These are phyloP conservation scores for Heterobasidion occidentale DNA, from an alignment of 1,284 basidiomycete species.

Conservation along the genomic window DNA sequence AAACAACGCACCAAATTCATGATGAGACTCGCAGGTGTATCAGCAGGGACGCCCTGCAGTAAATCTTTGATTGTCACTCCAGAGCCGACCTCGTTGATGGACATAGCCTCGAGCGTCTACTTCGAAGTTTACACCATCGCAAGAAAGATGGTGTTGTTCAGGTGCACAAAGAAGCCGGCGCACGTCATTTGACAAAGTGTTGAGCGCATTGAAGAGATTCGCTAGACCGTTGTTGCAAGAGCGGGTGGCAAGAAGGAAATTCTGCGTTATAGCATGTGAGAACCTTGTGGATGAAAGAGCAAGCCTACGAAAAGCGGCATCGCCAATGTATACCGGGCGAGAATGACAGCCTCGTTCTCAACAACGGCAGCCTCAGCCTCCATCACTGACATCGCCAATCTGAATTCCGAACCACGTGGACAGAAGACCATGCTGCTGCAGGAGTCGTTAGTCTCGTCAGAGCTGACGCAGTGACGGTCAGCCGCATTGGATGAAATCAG, in stretches of 20 bases:
- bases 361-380: too few species aligned
- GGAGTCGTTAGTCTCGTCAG: too few species aligned
- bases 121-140: slow-evolving; percentile 77
- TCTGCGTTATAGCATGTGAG: slow-evolving; percentile 35
- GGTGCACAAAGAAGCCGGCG: slow-evolving; percentile 82
- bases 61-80: slow-evolving; percentile 78
- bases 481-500: too few species aligned
- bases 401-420: too few species aligned
- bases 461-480: too few species aligned
- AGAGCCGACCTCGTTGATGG: slow-evolving; percentile 83
- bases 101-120: slow-evolving; percentile 75
- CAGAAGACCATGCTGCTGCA: too few species aligned
- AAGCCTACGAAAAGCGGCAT: slow-evolving; percentile 76
- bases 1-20: slow-evolving; percentile 63
- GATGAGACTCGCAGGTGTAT: slow-evolving; percentile 72
- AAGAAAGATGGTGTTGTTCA: slow-evolving; percentile 73
- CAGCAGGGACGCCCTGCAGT: slow-evolving; percentile 74
- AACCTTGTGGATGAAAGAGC: not conserved
- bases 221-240: slow-evolving; percentile 82
- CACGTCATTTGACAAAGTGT: slow-evolving; percentile 81
- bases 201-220: slow-evolving; percentile 73
- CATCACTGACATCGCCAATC: too few species aligned
- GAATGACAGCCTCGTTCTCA: slow-evolving; percentile 13
- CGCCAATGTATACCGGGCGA: slow-evolving; percentile 54
- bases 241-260: slow-evolving; percentile 79